Conservation (phyloP, 1,139 yeast species). For the Candida glucosophila region DNA sequence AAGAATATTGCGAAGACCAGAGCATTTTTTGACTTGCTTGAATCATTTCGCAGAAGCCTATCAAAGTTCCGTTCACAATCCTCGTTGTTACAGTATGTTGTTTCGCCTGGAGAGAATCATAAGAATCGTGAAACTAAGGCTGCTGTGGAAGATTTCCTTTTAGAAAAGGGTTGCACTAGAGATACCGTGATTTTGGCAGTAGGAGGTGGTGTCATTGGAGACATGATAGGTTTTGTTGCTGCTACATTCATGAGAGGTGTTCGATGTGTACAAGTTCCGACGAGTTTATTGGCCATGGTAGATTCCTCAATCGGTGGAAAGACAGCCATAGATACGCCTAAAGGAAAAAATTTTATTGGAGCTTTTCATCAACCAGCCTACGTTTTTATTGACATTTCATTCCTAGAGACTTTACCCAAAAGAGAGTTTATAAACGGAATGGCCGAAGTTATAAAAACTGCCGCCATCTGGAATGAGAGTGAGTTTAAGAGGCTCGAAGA, state of each 20-base stretch:
- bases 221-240: slow-evolving; percentile 98
- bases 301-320: slow-evolving; percentile 98
- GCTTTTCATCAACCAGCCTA: slow-evolving; percentile 96
- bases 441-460: slow-evolving; percentile 98
- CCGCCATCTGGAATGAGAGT: slow-evolving; percentile 91
- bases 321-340: slow-evolving; percentile 97
- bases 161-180: slow-evolving; percentile 85
- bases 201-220: slow-evolving; percentile 99
- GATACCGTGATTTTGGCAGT: slow-evolving; percentile 92
- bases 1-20: slow-evolving; percentile 65
- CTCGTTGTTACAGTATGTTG: slow-evolving; percentile 63
- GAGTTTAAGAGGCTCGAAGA: slow-evolving; percentile 82
- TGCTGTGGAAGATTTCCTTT: slow-evolving; percentile 82
- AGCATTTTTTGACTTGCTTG: slow-evolving; percentile 39
- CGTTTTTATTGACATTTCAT: slow-evolving; percentile 81
- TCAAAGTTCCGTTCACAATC: slow-evolving; percentile 32
- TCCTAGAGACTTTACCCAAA: slow-evolving; percentile 80
- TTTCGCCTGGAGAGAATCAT: slow-evolving; percentile 91
- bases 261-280: slow-evolving; percentile 87
- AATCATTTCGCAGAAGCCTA: slow-evolving; percentile 24
- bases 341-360: slow-evolving; percentile 93
- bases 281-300: slow-evolving; percentile 92
- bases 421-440: slow-evolving; percentile 96
- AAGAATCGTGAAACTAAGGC: slow-evolving; percentile 88
- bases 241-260: slow-evolving; percentile 99